A percentile compares a stretch with the other conserved stretches of the same genome.
These are phyloP conservation scores for Emergomyces pasteurianus DNA, from an alignment of 2,329 filamentous ascomycete species.

Conservation along the genomic window DNA sequence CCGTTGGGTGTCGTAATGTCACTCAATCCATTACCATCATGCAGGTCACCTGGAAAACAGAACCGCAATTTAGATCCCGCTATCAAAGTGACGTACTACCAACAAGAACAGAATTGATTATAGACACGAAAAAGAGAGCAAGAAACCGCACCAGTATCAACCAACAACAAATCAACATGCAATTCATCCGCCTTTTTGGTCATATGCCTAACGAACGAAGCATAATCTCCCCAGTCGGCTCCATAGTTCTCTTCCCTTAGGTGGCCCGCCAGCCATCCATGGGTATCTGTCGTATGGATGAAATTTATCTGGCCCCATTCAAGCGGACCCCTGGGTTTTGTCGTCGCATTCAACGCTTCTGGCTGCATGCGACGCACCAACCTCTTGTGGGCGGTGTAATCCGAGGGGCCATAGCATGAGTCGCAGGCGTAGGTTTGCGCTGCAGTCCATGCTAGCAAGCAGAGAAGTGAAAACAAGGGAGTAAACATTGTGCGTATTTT, in stretches of 20 bases:
- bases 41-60: slow-evolving; percentile 41
- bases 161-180: slow-evolving; percentile 47
- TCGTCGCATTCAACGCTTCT: slow-evolving; percentile 11
- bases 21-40: slow-evolving; percentile 52
- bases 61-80: neutral
- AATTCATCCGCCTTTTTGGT: slow-evolving; percentile 45
- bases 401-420: slow-evolving; percentile 12
- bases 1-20: slow-evolving; percentile 50
- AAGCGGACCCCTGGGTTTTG: slow-evolving; percentile 11
- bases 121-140: neutral
- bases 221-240: slow-evolving; percentile 56
- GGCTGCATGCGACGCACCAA: slow-evolving; percentile 15
- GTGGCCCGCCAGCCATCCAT: slow-evolving; percentile 50
- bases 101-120: slow-evolving; percentile 14
- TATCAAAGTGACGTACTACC: neutral
- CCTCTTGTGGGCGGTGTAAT: slow-evolving; percentile 9
- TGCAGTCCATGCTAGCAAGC: slow-evolving; percentile 1
- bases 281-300: slow-evolving; percentile 50
- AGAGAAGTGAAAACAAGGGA: neutral
- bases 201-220: slow-evolving; percentile 49
- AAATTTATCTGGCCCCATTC: slow-evolving; percentile 52
- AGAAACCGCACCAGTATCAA: slow-evolving; percentile 43
- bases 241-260: slow-evolving; percentile 52
- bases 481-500: neutral
- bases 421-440: slow-evolving; percentile 8